Conservation (phyloP, 192 early-diverging fungal genomes). For the Coemansia sp. region DNA sequence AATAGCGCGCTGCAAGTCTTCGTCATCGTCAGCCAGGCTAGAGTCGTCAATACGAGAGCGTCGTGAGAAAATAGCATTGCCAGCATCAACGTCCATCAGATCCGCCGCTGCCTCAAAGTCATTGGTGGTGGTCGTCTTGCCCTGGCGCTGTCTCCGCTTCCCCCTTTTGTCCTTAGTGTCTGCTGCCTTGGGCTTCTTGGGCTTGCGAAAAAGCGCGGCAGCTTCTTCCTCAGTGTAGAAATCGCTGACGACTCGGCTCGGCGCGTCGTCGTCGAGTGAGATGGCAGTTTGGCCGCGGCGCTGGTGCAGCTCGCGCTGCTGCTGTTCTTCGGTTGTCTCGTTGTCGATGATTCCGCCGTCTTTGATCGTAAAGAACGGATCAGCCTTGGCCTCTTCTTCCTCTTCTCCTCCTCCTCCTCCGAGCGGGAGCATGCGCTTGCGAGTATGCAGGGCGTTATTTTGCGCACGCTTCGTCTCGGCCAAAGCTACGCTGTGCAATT, state of each 20-base stretch:
- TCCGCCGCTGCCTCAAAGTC: slow-evolving; percentile 13
- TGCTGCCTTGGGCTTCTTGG: slow-evolving; percentile 62
- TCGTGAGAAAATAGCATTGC: slow-evolving; percentile 17
- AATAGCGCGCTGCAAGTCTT: slow-evolving; percentile 88
- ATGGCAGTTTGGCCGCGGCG: slow-evolving; percentile 2
- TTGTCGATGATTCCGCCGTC: slow-evolving; percentile 55
- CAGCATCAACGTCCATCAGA: background rate
- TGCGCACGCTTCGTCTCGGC: slow-evolving; percentile 67
- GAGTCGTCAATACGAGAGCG: slow-evolving; percentile 37
- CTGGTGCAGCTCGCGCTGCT: slow-evolving; percentile 6
- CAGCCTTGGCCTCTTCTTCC: slow-evolving; percentile 57
- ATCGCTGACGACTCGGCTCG: slow-evolving; percentile 71
- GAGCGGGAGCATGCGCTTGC: background rate
- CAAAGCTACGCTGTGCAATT: slow-evolving; percentile 71
- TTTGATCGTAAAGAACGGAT: slow-evolving; percentile 58
- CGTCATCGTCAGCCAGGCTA: slow-evolving; percentile 92
- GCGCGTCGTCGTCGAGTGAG: slow-evolving; percentile 21
- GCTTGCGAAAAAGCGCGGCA: slow-evolving; percentile 74
- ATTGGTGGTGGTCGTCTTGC: slow-evolving; percentile 11
- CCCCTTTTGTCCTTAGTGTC: slow-evolving; percentile 28
- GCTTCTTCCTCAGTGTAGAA: slow-evolving; percentile 92
- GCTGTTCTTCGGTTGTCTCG: slow-evolving; percentile 12
- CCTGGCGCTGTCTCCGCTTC: slow-evolving; percentile 44
- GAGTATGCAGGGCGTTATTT: slow-evolving; percentile 77
- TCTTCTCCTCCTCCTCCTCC: slow-evolving; percentile 65